Evolutionary conservation across 2,329 filamentous ascomycete genomes (phyloP).

Genomic region (Colletotrichum neosansevieriae): DNA sequence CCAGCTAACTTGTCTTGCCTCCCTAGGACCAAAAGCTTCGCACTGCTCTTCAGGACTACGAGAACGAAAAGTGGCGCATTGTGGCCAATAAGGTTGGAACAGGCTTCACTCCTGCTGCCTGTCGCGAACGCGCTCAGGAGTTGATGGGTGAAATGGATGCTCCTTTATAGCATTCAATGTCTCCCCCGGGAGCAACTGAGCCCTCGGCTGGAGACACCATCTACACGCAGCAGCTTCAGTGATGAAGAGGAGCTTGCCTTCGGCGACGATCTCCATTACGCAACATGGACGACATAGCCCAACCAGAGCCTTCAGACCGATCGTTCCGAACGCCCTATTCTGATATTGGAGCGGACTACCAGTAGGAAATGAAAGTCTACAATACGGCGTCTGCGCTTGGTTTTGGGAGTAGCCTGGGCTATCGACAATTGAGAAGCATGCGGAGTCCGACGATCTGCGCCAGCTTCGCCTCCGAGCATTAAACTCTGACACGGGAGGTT

Average conservation of each 20-base stretch:
- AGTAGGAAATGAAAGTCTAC: slow-evolving; percentile 6
- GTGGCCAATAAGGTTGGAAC: slow-evolving; percentile 91
- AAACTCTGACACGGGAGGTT: slow-evolving; percentile 8
- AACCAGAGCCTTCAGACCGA: slow-evolving; percentile 23
- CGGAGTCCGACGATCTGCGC: slow-evolving; percentile 17
- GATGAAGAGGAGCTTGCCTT: slow-evolving; percentile 43
- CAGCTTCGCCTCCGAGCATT: slow-evolving; percentile 15
- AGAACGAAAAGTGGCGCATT: slow-evolving; percentile 93
- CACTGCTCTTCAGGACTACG: slow-evolving; percentile 83
- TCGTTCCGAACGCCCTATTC: slow-evolving; percentile 13
- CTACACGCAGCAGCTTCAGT: slow-evolving; percentile 56
- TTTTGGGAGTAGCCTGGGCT: slow-evolving; percentile 25
- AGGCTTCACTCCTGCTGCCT: slow-evolving; percentile 88
- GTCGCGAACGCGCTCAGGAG: slow-evolving; percentile 82
- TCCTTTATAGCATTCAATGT: slow-evolving; percentile 67
- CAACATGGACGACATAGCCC: slow-evolving; percentile 33
- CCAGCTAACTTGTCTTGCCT: slow-evolving; percentile 35
- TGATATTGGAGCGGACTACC: slow-evolving; percentile 6
- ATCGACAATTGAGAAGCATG: slow-evolving; percentile 23
- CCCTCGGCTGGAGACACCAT: slow-evolving; percentile 61
- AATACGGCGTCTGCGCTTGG: slow-evolving; percentile 13
- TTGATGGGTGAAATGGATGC: slow-evolving; percentile 58
- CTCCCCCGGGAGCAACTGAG: slow-evolving; percentile 61
- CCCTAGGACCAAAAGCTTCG: slow-evolving; percentile 80
- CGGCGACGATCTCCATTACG: slow-evolving; percentile 40